These are phyloP conservation scores for Rhododendron ferrugineum DNA, from an alignment of 148 eudicot species.

Conservation along the genomic window DNA sequence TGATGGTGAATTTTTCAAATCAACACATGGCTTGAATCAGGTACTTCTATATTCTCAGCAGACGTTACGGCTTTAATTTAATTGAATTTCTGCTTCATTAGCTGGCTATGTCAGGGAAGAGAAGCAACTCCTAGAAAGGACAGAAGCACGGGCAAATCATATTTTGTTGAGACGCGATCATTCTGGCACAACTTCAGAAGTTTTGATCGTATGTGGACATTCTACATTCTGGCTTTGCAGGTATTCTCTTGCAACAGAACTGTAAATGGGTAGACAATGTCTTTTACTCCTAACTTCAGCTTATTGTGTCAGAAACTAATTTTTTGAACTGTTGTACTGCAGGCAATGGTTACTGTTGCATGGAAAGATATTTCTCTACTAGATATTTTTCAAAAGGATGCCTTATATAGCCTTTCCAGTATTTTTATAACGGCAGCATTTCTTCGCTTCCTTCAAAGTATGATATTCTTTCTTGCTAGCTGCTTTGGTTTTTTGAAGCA, in stretches of 20 bases:
- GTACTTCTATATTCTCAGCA: background rate
- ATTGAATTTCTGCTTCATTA: background rate
- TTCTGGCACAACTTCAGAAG: conserved; percentile 73
- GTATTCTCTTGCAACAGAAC: conserved; percentile 19
- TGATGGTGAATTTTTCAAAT: conserved; percentile 57
- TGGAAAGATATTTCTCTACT: conserved; percentile 52
- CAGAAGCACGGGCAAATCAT: conserved; percentile 46
- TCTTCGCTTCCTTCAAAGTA: conserved; percentile 94
- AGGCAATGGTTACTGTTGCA: conserved; percentile 67
- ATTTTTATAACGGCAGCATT: conserved; percentile 66
- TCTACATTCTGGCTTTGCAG: conserved; percentile 54
- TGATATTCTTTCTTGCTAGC: conserved; percentile 18
- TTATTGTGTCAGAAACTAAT: conserved; percentile 1
- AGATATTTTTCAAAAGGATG: conserved; percentile 38
- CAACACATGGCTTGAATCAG: background rate
- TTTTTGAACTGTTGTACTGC: conserved; percentile 5
- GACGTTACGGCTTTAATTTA: background rate
- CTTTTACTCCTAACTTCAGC: background rate
- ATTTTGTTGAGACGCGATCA: conserved; percentile 63
- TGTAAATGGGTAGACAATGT: background rate
- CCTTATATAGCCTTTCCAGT: conserved; percentile 50
- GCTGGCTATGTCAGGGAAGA: conserved; percentile 25
- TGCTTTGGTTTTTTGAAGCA: background rate
- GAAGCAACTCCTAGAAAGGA: conserved; percentile 24
- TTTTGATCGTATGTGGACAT: conserved; percentile 71